A percentile compares a stretch with the other conserved stretches of the same genome.
Evolutionary conservation across 768 basidiomycete genomes (phyloP).

Genomic region (Scleroderma bovista): DNA sequence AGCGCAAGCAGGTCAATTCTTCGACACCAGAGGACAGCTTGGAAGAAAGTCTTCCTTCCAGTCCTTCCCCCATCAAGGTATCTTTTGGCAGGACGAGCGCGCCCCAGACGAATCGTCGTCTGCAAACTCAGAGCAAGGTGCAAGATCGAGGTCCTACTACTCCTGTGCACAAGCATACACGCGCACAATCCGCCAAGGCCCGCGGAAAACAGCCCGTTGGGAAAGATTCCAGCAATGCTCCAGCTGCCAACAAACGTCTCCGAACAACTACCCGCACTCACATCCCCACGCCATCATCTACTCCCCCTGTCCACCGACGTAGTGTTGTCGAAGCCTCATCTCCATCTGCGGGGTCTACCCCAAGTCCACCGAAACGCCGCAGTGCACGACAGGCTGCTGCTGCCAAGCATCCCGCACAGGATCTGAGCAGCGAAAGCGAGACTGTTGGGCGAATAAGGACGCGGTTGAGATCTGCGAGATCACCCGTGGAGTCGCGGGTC

Average conservation of each 20-base stretch:
- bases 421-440: conserved; percentile 6
- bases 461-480: conserved; percentile 3
- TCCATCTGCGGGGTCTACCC: conserved; percentile 14
- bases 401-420: conserved; percentile 1
- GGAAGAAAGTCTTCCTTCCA: conserved; percentile 14
- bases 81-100: conserved; percentile 6
- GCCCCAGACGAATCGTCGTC: conserved; percentile 2
- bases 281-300: conserved; percentile 24
- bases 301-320: conserved; percentile 6
- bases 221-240: neutral
- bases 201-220: neutral
- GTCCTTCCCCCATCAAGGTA: conserved; percentile 28
- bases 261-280: conserved; percentile 13
- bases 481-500: neutral
- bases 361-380: conserved; percentile 15
- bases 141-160: neutral
- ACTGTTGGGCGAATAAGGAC: conserved; percentile 11
- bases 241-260: conserved; percentile 12
- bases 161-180: conserved; percentile 2
- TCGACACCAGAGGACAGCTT: neutral
- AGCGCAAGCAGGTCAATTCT: conserved; percentile 18
- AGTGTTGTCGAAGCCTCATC: neutral
- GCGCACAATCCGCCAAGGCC: conserved; percentile 6
- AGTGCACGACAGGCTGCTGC: conserved; percentile 22
- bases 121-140: neutral